These are phyloP conservation scores for Penicillium sclerotiorum DNA, from an alignment of 2,329 filamentous ascomycete genomes.

Conservation along the genomic window DNA sequence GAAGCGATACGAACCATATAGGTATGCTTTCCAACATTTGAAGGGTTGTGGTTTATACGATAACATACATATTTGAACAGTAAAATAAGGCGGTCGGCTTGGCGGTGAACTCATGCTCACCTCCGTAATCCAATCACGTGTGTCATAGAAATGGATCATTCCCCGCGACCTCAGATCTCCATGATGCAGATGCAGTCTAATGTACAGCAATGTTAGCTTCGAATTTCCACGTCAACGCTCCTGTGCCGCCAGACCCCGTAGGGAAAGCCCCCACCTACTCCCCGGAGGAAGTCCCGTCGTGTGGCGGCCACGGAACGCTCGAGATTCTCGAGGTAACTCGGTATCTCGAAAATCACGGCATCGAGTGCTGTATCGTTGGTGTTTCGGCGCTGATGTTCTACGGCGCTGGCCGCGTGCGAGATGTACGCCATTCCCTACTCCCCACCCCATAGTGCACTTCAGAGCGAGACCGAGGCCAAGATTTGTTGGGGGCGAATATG, in stretches of 20 bases:
- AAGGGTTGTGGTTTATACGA: no score
- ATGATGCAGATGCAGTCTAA: constrained; percentile 4
- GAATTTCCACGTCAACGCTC: constrained; percentile 17
- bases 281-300: constrained; percentile 22
- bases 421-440: constrained; percentile 20
- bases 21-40: no score
- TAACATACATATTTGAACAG: no score
- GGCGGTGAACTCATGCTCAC: no score
- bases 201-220: constrained; percentile 20
- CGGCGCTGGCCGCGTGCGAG: constrained; percentile 28
- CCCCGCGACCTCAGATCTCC: constrained; percentile 14
- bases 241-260: constrained; percentile 16
- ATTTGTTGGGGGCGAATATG: background rate
- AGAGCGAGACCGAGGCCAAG: background rate
- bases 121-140: constrained; percentile 23
- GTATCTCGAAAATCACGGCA: constrained; percentile 29
- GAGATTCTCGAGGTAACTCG: constrained; percentile 31
- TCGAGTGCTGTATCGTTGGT: constrained; percentile 32
- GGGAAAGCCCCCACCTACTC: constrained; percentile 19
- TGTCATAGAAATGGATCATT: constrained; percentile 10
- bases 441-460: background rate
- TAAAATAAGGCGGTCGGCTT: no score
- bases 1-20: no score
- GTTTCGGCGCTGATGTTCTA: constrained; percentile 33
- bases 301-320: constrained; percentile 27